Base-by-base conservation (phyloP, 176 grass and related monocot genomes). In the Aegilops sharonensis region DNA sequence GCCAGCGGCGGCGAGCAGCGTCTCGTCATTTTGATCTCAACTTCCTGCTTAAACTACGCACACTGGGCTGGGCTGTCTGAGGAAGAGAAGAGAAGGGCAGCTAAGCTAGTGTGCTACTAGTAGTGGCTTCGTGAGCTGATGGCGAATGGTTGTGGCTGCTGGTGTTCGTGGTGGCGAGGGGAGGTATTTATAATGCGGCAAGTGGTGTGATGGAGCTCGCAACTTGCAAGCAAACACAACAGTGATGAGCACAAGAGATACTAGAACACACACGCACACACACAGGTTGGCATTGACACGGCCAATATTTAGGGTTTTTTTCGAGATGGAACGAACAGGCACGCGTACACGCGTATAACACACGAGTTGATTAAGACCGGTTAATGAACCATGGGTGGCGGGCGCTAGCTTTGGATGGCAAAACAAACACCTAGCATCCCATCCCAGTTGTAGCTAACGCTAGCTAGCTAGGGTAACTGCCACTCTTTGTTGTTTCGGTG, bases 21-120 rank as follows among this genome's bases (percentile, higher is more conserved):
- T 23, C 65, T 36, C 65, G 48, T 56, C 64, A 78, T 78, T 6
- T 20, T 2, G 48, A 36, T 75, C 47, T 69, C 54, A 18, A 21
- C 18, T 69, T 50, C 11, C 12, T 9, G 71, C 40, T 75, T 50
- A 29, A 75, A 50, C 42, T 50, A 74, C 6, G 31, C 17, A 57
- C 54, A 57, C 54, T 57, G 8, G 13, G 72, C n/a, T 25, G 59
- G 57, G 42, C 12, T 78, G 74, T 68, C 20, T n/a, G 32, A 48
- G 82, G 82, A 84, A 72, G 82, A 74, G 54, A 84, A 61, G 82
- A 74, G 52, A 9, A 73, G 50, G 3, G 21, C 20, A 78, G 31
- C 52, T 78, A 23, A 70, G 72, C 10, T 15, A 40, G 78, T 30
- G 39, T 30, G 36, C n/a, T 21, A 11, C 40, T 11, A 43, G 40